Evolutionary conservation across 1,139 yeast genomes (phyloP).

Genomic region (Lodderomyces jiufengensis): DNA sequence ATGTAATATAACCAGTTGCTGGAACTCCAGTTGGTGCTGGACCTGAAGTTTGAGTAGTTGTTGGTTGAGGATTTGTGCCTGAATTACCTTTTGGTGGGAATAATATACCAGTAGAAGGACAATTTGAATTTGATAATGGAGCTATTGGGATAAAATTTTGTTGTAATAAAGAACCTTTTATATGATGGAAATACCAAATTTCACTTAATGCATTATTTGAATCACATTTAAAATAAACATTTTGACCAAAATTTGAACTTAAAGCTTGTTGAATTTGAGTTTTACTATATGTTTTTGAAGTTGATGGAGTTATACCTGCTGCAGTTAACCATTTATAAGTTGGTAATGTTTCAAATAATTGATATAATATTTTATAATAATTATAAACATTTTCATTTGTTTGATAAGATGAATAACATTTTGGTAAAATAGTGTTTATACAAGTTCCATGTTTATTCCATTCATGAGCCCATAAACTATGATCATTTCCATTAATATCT

Average conservation of each 20-base stretch:
- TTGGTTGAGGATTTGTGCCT: constrained; percentile 7
- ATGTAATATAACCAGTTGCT: constrained; percentile 41
- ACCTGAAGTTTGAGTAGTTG: constrained; percentile 15
- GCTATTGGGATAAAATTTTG: constrained; percentile 69
- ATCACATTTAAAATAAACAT: constrained; percentile 67
- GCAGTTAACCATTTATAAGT: constrained; percentile 64
- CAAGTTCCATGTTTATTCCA: constrained; percentile 96
- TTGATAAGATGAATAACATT: constrained; percentile 47
- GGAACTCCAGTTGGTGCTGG: constrained; percentile 28
- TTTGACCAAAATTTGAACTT: constrained; percentile 51
- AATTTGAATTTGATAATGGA: constrained; percentile 47
- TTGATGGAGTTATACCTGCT: constrained; percentile 70
- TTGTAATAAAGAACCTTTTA: constrained; percentile 67
- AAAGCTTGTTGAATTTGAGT: constrained; percentile 65
- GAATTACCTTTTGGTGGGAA: constrained; percentile 60
- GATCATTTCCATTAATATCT: constrained; percentile 69
- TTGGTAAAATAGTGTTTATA: constrained; percentile 71
- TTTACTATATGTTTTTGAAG: constrained; percentile 57
- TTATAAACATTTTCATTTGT: constrained; percentile 67
- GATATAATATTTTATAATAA: constrained; percentile 65
- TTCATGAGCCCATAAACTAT: constrained; percentile 84
- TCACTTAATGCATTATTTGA: constrained; percentile 67
- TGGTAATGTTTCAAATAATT: constrained; percentile 60
- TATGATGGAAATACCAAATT: constrained; percentile 84
- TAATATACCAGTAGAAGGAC: constrained; percentile 69